Percentiles rank a stretch among this genome's conserved stretches.
phyloP scores from a whole-genome alignment of 139 green algal genomes.

The Astrephomene gubernaculifera region DNA sequence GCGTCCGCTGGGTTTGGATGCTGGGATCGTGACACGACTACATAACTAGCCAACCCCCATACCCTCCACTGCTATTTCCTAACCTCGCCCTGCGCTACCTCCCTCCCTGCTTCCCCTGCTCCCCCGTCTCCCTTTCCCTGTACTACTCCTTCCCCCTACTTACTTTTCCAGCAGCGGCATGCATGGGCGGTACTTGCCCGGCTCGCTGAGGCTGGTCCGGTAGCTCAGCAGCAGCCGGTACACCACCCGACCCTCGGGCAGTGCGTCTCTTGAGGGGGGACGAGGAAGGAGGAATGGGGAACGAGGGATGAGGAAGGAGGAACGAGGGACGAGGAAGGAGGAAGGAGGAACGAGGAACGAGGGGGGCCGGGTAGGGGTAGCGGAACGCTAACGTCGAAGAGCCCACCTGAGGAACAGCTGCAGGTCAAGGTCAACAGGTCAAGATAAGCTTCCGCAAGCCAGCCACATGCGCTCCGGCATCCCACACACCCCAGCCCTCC shows the following conservation, averaged over 20 bases:
- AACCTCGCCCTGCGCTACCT: background rate
- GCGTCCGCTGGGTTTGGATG: background rate
- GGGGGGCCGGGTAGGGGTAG: too few species aligned
- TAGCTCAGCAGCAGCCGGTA: slow-evolving; percentile 88
- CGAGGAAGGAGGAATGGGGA: background rate
- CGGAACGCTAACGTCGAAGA: too few species aligned
- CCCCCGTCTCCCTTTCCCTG: background rate
- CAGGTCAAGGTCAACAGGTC: too few species aligned
- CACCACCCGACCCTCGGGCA: slow-evolving; percentile 72
- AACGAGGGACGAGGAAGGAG: too few species aligned
- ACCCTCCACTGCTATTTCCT: too few species aligned
- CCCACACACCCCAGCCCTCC: background rate
- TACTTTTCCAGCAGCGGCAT: slow-evolving; percentile 42
- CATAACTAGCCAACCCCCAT: background rate
- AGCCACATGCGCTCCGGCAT: too few species aligned
- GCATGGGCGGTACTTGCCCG: slow-evolving; percentile 73
- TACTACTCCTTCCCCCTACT: background rate
- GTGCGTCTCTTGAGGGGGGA: slow-evolving; percentile 61
- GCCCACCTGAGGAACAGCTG: too few species aligned
- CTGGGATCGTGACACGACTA: too few species aligned
- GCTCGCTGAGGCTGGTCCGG: slow-evolving; percentile 81
- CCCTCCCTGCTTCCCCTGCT: background rate
- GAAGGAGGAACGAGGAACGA: too few species aligned
- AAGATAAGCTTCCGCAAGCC: too few species aligned
- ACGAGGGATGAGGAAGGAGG: background rate